Conservation (phyloP, 2,329 filamentous ascomycete genomes). For the Apiospora phragmitis region DNA sequence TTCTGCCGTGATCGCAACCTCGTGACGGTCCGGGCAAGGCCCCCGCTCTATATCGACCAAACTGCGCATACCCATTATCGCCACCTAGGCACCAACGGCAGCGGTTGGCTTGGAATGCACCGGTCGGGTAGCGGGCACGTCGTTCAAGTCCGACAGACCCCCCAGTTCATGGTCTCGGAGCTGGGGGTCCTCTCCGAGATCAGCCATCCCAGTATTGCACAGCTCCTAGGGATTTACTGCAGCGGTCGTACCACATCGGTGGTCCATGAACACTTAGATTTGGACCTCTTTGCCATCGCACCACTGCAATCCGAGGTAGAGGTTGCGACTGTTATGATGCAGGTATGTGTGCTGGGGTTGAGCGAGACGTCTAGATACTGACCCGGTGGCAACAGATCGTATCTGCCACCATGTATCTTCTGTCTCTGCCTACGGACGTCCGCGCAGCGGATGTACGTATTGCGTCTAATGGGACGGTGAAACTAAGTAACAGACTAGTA, state of each 20-base stretch:
- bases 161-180: conserved; percentile 9
- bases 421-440: background rate
- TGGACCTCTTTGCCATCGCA: conserved; percentile 10
- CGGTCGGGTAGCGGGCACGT: background rate
- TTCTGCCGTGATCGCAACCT: conserved; percentile 3
- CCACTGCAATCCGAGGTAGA: conserved; percentile 10
- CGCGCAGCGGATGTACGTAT: background rate
- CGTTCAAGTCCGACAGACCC: background rate
- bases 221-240: conserved; percentile 10
- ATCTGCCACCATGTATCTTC: background rate
- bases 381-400: background rate
- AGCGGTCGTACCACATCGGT: conserved; percentile 1
- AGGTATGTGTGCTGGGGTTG: conserved; percentile 3
- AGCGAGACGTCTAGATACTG: background rate
- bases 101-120: background rate
- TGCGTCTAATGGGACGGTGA: background rate
- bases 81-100: background rate
- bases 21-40: no score
- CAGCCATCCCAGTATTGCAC: conserved; percentile 9
- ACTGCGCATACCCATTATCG: background rate
- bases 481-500: background rate
- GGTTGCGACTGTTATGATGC: conserved; percentile 9
- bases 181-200: conserved; percentile 7
- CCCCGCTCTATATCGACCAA: no score
- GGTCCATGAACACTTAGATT: conserved; percentile 6